phyloP scores from a whole-genome alignment of 495 filamentous ascomycete species.

The Trichoderma gamsii region DNA sequence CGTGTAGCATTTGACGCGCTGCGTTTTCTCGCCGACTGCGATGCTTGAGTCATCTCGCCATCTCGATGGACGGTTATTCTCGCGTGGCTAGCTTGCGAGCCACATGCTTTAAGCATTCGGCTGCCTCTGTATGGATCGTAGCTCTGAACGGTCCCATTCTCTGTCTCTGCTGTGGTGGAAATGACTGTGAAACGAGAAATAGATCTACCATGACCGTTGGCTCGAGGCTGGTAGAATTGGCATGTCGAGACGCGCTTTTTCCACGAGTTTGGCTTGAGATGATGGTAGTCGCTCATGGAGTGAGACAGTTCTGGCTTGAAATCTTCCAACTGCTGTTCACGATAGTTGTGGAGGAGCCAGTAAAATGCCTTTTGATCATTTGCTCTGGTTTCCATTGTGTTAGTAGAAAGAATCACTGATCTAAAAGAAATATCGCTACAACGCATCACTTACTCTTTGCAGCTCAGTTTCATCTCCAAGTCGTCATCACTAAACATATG shows the following conservation, averaged over 20 bases:
- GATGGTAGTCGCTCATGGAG: constrained; percentile 83
- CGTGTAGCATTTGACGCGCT: neutral
- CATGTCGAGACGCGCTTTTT: constrained; percentile 45
- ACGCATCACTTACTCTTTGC: constrained; percentile 51
- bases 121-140: constrained; percentile 84
- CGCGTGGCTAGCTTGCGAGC: constrained; percentile 37
- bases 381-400: constrained; percentile 38
- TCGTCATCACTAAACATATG: constrained; percentile 69
- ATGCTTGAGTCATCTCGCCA: constrained; percentile 5
- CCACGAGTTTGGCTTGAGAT: constrained; percentile 53
- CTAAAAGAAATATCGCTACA: neutral
- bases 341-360: constrained; percentile 69
- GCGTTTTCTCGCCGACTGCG: constrained; percentile 4
- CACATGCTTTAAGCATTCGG: constrained; percentile 36
- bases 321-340: constrained; percentile 76
- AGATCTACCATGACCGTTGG: constrained; percentile 43
- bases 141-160: constrained; percentile 42
- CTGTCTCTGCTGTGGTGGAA: constrained; percentile 45
- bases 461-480: constrained; percentile 59
- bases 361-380: constrained; percentile 94
- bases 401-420: constrained; percentile 23
- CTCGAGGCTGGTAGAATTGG: constrained; percentile 38
- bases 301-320: constrained; percentile 68
- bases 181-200: constrained; percentile 68
- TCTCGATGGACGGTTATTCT: constrained; percentile 64